Base-by-base conservation (phyloP, 2,329 filamentous ascomycete species). In the Tolypocladium album region DNA sequence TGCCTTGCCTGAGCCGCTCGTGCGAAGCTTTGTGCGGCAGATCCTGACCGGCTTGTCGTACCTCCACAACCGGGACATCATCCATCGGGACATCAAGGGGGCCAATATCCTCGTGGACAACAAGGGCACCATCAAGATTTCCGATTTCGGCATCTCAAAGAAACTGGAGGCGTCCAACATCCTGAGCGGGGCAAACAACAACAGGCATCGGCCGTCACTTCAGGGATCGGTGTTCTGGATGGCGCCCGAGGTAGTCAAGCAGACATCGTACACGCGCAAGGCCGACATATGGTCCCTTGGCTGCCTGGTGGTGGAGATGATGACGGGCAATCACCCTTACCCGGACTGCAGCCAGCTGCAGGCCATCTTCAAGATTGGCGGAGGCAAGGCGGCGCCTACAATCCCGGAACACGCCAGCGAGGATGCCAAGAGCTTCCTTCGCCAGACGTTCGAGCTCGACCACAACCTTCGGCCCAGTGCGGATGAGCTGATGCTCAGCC, bases 171-270 rank as follows among this genome's bases (percentile, higher is more conserved):
- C 92, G 17, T 88, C 90, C 60, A 94, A 92, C 62, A 84, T 97
- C 53, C 84, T 96, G 55, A 86, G 74, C 69, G 87, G 80, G 67
- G 87, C 79, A 69, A 83, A 81, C 69, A 87, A 86, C 74, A 86
- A 82, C 74, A 87, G 85, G 72, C 81, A 88, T 68, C 79, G 86
- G 6, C 85, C 86, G 3, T 97, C 93, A 1, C 83, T 99, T 4
- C 94, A 99, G 74, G 94, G 94, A 17, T 97, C 92, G 34, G 94
- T 99, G 58, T 99, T 97, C 78, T 99, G 94, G 94, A 99, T 99
- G 94, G 94, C 94, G 0, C 94, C 94, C 11, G 94, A 99, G 77
- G 94, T 99, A 24, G 94, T 99, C 63, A 94, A 94, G 69, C 94
- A 97, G 76, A 97, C 93, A 3, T 92, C 92, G 7, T 97, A 99